Conservation (phyloP, 2,329 filamentous ascomycete species). For the Cladobotryum mycophilum region DNA sequence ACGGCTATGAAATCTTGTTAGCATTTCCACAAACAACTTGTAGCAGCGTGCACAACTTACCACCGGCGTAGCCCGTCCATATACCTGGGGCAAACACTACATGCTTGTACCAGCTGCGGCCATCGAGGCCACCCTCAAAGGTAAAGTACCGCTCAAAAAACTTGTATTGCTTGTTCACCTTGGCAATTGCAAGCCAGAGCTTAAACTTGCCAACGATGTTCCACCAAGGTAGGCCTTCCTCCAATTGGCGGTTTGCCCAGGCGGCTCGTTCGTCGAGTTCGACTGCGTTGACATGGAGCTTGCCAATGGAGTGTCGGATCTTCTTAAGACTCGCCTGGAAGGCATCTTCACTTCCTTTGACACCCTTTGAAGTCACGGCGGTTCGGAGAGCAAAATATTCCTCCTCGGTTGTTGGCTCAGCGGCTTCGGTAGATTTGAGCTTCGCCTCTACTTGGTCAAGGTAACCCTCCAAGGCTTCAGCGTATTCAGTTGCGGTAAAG, state of each 20-base stretch:
- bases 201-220: conserved; percentile 62
- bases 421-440: conserved; percentile 29
- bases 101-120: conserved; percentile 85
- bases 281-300: conserved; percentile 34
- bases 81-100: conserved; percentile 86
- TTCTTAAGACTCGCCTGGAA: conserved; percentile 35
- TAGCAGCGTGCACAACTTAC: conserved; percentile 34
- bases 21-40: not conserved
- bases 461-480: conserved; percentile 47
- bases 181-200: conserved; percentile 56
- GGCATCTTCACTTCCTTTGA: conserved; percentile 30
- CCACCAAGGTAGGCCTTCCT: conserved; percentile 67
- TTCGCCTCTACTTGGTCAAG: conserved; percentile 46
- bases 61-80: conserved; percentile 86
- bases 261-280: conserved; percentile 41
- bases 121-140: conserved; percentile 68
- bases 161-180: conserved; percentile 77
- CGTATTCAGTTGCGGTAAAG: conserved; percentile 61
- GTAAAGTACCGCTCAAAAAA: conserved; percentile 74
- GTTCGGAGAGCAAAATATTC: conserved; percentile 26
- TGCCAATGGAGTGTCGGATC: conserved; percentile 32
- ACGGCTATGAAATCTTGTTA: conserved; percentile 37
- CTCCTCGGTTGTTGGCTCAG: conserved; percentile 19
- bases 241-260: conserved; percentile 36
- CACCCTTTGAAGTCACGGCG: conserved; percentile 16